Base-by-base conservation (phyloP, 1,139 yeast species). In the Dujonia santamariae region DNA sequence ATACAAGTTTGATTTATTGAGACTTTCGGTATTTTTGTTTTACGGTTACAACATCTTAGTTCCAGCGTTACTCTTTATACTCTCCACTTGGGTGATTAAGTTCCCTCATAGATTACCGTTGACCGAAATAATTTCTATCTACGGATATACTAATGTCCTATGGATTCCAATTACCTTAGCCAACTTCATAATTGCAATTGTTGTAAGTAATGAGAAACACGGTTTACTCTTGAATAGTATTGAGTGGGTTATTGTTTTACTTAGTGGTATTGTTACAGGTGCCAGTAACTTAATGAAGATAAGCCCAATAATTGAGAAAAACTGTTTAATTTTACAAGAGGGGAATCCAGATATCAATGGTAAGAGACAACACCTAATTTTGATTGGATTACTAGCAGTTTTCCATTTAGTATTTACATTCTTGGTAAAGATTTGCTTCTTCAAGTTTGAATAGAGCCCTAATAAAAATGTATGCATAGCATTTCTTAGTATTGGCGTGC, bases 131-230 rank as follows among this genome's bases (percentile, higher is more conserved):
- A 50, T 79, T 11, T 78, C 88, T 7, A 72, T 85, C 30, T 86
- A 82, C 56, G 94, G 95, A 4, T 86, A 86, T 56, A 74, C 95
- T 23, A 83, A 83, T 50, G 64, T 82, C 7, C 71, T 81, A 37
- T 86, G 95, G 95, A 64, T 81, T 19, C 94, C 94, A 2, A 82
- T 85, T 22, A 82, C 92, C 1, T 51, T 81, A 4, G 55, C 82
- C 25, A 77, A 74, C 40, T 54, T 75, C 13, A 50, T 75, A 25
- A 62, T 75, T 37, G 79, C 72, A 3, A 49, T 74, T 3, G 52
- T 75, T 20, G 57, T 72, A 15, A 65, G 62, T 41, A 67, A 61
- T 40, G 42, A 57, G 33, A 57, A 48, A 12, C 67, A 66, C 39
- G 59, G 53, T 34, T 37, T 53, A 2, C 33, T 67, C 3, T 51